Evolutionary conservation across 805 yeast species (phyloP), one percentile per base, ranked within the genome.

Genomic region (Metschnikowia santaceciliae): DNA sequence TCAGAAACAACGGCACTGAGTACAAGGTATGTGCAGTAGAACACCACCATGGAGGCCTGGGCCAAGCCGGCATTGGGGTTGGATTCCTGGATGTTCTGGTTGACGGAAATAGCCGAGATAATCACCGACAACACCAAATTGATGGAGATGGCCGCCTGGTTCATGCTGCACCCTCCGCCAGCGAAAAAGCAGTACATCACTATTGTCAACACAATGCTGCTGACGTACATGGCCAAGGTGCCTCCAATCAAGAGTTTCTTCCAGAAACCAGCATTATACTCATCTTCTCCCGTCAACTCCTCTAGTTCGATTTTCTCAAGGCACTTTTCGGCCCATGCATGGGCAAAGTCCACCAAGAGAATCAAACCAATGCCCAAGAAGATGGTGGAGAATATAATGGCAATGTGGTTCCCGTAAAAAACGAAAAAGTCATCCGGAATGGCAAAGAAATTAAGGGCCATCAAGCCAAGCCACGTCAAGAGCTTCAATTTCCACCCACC

Each of bases 251-350:
- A 74, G 8, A 92, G 69, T 40, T 81, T 75, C 60, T 88, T 82
- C 98, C 98, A 94, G 59, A 88, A 76, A 3, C 75, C 71, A 1
- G 81, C 72, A 45, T 72, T 74, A 46, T 65, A 69, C 52, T 75
- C 80, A 17, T 74, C 75, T 42, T 75, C 81, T 43, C 78, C 82
- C 3, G 77, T 70, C 37, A 73, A 57, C 52, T 76, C 82, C 51
- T 87, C 92, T 60, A 84, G 83, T 64, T 94, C 98, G 39, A 94
- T 89, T 60, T 90, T 88, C 57, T 86, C 90, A 48, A 94, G 78
- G 67, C 99, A 94, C 6, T 87, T 88, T 61, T 94, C 99, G 0
- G 98, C 97, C 97, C 97, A 94, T 59, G 92, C 92, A 68, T 94
- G 98, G 3, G 99, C 98, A 76, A 90, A 94, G 68, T 94, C 99